Evolutionary conservation across 2,329 filamentous ascomycete genomes (phyloP).

Genomic region (Cytospora chrysosperma): DNA sequence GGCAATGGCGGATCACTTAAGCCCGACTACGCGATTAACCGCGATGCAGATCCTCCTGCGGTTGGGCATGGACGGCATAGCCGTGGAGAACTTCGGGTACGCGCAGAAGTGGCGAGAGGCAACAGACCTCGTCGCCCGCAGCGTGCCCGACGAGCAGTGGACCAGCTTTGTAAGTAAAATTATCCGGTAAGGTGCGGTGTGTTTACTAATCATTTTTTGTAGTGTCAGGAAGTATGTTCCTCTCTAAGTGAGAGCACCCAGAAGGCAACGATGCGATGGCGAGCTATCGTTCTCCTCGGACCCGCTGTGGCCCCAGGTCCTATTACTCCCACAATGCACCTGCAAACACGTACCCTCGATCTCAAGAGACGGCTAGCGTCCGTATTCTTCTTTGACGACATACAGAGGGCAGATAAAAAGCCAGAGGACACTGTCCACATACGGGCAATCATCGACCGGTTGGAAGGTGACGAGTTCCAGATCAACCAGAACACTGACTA

Average conservation of each 20-base stretch:
- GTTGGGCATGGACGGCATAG: conserved; percentile 53
- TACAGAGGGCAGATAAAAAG: conserved; percentile 39
- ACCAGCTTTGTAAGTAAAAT: conserved; percentile 36
- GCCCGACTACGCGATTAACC: conserved; percentile 36
- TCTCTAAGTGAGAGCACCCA: conserved; percentile 47
- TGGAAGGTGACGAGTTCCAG: conserved; percentile 50
- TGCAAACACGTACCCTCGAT: conserved; percentile 46
- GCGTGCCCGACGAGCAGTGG: conserved; percentile 40
- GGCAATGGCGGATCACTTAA: conserved; percentile 38
- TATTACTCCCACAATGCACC: not conserved
- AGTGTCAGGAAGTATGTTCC: conserved; percentile 52
- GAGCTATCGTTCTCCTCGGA: conserved; percentile 60
- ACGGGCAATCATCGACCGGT: conserved; percentile 44
- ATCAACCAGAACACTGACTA: conserved; percentile 64
- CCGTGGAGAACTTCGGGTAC: conserved; percentile 45
- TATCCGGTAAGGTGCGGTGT: not conserved
- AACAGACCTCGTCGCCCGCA: conserved; percentile 43
- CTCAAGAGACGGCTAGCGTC: conserved; percentile 67
- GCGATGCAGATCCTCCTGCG: conserved; percentile 50
- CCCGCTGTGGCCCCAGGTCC: conserved; percentile 37
- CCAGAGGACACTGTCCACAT: conserved; percentile 45
- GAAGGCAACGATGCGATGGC: conserved; percentile 52
- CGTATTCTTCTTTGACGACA: conserved; percentile 58
- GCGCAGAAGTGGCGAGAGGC: conserved; percentile 41
- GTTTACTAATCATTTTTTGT: conserved; percentile 34